Conservation (phyloP, 768 basidiomycete genomes). For the Podaxis sp. region DNA sequence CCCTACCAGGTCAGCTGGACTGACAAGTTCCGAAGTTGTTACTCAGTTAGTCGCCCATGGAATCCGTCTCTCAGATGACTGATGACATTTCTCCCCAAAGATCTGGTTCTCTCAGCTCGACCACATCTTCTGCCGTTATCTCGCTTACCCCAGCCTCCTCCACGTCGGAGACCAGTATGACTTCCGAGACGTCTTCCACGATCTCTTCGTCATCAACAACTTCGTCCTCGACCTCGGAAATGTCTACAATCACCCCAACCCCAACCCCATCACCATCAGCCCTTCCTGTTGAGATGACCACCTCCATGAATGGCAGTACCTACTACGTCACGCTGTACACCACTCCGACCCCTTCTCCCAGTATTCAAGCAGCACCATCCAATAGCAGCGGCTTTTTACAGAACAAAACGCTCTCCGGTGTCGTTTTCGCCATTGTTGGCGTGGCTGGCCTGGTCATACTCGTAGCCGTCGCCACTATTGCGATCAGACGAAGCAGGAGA, state of each 20-base stretch:
- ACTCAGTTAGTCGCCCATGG: neutral
- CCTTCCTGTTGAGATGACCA: neutral
- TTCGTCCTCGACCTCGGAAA: slow-evolving; percentile 4
- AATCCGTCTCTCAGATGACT: neutral
- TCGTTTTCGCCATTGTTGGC: slow-evolving; percentile 52
- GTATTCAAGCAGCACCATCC: slow-evolving; percentile 10
- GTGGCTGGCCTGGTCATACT: slow-evolving; percentile 43
- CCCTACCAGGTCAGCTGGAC: slow-evolving; percentile 7
- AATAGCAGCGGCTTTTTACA: slow-evolving; percentile 41
- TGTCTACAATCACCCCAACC: neutral
- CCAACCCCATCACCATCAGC: neutral
- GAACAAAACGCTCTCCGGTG: slow-evolving; percentile 60
- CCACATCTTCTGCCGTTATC: neutral
- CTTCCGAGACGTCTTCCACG: slow-evolving; percentile 8
- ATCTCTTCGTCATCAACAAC: neutral
- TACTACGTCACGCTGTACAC: neutral
- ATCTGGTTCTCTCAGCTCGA: neutral
- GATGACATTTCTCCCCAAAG: neutral
- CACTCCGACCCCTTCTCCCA: slow-evolving; percentile 4
- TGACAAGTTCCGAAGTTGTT: neutral
- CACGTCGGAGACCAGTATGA: slow-evolving; percentile 1
- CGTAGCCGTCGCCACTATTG: slow-evolving; percentile 38
- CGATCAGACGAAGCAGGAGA: slow-evolving; percentile 44
- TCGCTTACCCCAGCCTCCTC: neutral
- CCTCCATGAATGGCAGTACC: neutral